Evolutionary conservation across 164 flowering plant species (phyloP).

Genomic region (Houttuynia cordata): DNA sequence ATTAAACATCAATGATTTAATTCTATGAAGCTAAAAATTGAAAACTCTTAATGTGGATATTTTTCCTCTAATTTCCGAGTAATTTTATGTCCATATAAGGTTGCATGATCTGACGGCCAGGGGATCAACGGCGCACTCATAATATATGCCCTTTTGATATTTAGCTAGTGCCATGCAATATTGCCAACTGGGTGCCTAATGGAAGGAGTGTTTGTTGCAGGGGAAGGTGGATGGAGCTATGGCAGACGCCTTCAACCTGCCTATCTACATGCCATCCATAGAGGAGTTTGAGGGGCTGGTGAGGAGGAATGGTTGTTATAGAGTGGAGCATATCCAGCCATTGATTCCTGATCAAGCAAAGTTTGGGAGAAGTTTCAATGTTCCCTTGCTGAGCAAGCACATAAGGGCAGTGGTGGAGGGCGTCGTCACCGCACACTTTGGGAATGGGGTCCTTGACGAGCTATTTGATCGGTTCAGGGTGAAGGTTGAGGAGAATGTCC

Average conservation of each 20-base stretch:
- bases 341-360: background rate
- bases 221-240: conserved; percentile 7
- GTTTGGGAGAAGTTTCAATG: background rate
- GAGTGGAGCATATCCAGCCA: conserved; percentile 7
- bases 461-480: conserved; percentile 11
- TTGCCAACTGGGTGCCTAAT: background rate
- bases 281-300: conserved; percentile 6
- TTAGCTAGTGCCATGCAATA: background rate
- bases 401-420: conserved; percentile 5
- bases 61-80: too few relatives aligned
- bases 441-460: conserved; percentile 25
- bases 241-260: conserved; percentile 17
- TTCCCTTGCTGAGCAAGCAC: background rate
- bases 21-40: too few relatives aligned
- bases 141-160: too few relatives aligned
- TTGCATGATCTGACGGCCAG: too few relatives aligned
- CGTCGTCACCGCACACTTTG: conserved; percentile 29
- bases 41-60: too few relatives aligned
- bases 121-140: too few relatives aligned
- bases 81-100: too few relatives aligned
- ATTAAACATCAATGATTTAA: too few relatives aligned
- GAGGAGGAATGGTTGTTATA: conserved; percentile 8
- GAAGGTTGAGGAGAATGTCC: conserved; percentile 2
- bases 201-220: background rate
- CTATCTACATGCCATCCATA: conserved; percentile 6